Base-by-base conservation (phyloP, 306 rosid genomes). In the Carpinus fangiana region DNA sequence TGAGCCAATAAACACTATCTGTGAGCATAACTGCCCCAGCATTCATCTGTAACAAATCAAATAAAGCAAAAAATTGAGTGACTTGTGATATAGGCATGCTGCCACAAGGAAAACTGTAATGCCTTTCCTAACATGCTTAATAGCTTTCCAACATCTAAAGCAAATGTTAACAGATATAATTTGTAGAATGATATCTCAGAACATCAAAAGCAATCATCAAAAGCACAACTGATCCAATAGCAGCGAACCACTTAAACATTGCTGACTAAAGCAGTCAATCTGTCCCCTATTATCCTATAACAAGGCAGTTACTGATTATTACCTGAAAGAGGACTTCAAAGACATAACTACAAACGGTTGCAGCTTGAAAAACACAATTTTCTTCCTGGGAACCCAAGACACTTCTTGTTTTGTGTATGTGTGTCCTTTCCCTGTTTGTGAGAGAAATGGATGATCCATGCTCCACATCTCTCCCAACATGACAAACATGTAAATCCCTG, bases 1-100 rank as follows among this genome's bases (percentile, higher is more conserved):
- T 34, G 70, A 80, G 4, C 96, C 97, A 92, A 74, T 84, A 89
- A 60, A 92, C 34, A 55, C 71, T 66, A 81, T 92, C 96, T 46
- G 92, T 92, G 60, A 90, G 87, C 89, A 89, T 74, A 82, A 92
- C 97, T 11, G 92, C 88, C 64, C 97, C 97, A 72, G 90, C 92
- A 85, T 71, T 87, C 45, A 83, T 88, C 95, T 92, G 88, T 73
- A 72, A 54, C 36, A 66, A 56, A 65, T 56, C 62, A 78, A 76
- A 81, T 28, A 18, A 46, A 70, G 80, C 36, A 73, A 73, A 60
- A 80, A 72, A 21, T 21, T 54, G 61, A 83, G 74, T 74, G 50
- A 73, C 70, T 54, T 66, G 80, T 71, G 45, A 43, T 70, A 75
- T 55, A 57, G 38, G 66, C 34, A 45, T 47, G 12, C n/a, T 34